These are phyloP conservation scores for Bolboschoenus planiculmis DNA, from an alignment of 176 grass and related monocot genomes.

Conservation along the genomic window DNA sequence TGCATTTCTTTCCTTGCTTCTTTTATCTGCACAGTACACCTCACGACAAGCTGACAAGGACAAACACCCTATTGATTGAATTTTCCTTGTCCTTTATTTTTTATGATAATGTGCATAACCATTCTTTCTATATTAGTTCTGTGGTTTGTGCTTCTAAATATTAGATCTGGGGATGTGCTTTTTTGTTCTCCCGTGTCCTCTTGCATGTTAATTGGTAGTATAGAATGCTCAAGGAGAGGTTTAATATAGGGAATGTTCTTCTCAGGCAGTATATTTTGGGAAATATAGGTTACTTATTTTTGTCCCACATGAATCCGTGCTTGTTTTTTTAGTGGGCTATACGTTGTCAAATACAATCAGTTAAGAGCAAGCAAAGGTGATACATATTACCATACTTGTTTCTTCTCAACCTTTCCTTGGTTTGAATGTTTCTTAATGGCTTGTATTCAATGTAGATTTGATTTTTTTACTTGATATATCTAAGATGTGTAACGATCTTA, in stretches of 20 bases:
- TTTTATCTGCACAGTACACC: slow-evolving; percentile 86
- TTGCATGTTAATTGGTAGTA: neutral
- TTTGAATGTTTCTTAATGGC: neutral
- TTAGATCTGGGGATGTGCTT: neutral
- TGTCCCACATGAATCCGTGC: neutral
- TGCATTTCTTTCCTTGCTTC: slow-evolving; percentile 83
- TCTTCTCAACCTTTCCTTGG: neutral
- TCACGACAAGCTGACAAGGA: slow-evolving; percentile 92
- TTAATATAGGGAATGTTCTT: neutral
- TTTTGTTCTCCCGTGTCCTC: neutral
- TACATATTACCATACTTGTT: neutral
- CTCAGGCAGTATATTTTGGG: neutral
- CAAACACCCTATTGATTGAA: slow-evolving; percentile 95
- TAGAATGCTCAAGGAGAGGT: neutral
- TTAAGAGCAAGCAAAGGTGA: neutral
- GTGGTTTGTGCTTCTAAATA: neutral
- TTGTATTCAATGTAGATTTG: neutral
- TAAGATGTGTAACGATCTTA: neutral
- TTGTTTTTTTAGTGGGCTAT: neutral
- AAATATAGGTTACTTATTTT: neutral
- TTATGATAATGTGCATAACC: slow-evolving; percentile 38
- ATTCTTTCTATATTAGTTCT: slow-evolving; percentile 28
- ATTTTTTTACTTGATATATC: neutral
- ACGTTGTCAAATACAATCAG: neutral
- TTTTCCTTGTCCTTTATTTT: slow-evolving; percentile 28